Base-by-base conservation (phyloP, 1,284 basidiomycete species). In the Sparassis latifolia region DNA sequence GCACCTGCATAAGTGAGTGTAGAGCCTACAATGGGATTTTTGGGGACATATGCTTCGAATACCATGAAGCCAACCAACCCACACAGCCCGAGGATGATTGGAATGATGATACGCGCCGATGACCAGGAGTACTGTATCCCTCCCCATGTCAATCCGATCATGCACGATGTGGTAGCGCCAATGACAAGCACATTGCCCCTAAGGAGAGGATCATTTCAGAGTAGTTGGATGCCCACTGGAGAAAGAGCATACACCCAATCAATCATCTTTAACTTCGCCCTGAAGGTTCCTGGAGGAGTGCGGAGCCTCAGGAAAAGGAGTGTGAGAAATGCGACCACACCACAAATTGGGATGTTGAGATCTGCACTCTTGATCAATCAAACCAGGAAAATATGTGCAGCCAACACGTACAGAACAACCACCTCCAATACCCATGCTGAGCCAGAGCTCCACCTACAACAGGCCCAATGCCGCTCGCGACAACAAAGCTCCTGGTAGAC, bases 171-270 rank as follows among this genome's bases (percentile, higher is more conserved):
- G n/a, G 56, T 57, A n/a, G 52, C 51, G 7, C 49, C 48, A 10
- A 61, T 55, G 30, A 61, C 46, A n/a, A 61, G 35, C 27, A 46
- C 39, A 46, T 58, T 61, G 5, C 60, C 58, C 3, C 60, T 61
- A n/a, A n/a, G n/a, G n/a, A n/a, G n/a, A 52, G 7, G 40, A 5
- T 10, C 9, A 5, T 27, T 6, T 10, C 28, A 10, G 27, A 5
- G 6, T 28, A 10, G 6, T 42, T 7, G 9, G 6, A 7, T 10
- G 6, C 6, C 9, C 7, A 27, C 9, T 27, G 40, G 20, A 37
- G 10, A 33, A 45, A 10, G 10, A 37, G 32, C 38, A 20, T 31
- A 70, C 70, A 67, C 51, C 69, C 68, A 72, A 48, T 73, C 70
- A 40, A 72, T 62, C 1, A 54, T 49, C 3, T 45, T 43, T 2